A percentile compares a stretch with the other conserved stretches of the same genome.
These are phyloP conservation scores for Penstemon davidsonii DNA, from an alignment of 257 asterid genomes.

Conservation along the genomic window DNA sequence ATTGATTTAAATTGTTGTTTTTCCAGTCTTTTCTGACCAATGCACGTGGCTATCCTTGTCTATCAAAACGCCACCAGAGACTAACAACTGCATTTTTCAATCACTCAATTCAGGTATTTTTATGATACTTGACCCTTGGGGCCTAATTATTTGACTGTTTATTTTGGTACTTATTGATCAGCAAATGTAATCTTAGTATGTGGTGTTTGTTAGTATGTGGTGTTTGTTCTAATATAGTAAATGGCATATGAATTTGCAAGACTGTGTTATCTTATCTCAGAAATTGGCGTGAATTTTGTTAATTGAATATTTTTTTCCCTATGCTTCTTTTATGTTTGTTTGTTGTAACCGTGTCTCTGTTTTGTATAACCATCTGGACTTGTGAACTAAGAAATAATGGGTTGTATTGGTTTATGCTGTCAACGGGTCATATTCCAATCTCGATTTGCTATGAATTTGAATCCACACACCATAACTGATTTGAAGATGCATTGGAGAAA, in stretches of 20 bases:
- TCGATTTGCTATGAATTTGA: not conserved
- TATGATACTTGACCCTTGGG: not conserved
- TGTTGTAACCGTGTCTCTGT: not conserved
- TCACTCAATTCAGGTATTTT: constrained; percentile 83
- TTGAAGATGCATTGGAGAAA: no score
- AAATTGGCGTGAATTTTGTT: not conserved
- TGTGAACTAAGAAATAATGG: not conserved
- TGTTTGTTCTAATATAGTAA: no score
- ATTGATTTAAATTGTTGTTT: constrained; percentile 24
- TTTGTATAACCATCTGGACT: not conserved
- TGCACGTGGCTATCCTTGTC: constrained; percentile 82
- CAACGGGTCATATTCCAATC: not conserved
- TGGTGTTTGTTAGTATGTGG: no score
- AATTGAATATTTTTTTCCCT: not conserved
- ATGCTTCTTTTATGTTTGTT: not conserved
- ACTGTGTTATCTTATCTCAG: no score
- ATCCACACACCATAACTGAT: not conserved
- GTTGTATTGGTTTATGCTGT: not conserved
- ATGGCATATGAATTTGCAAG: no score
- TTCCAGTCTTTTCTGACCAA: constrained; percentile 86
- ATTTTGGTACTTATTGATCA: constrained; percentile 3
- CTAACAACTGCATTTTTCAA: constrained; percentile 61
- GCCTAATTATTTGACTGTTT: constrained; percentile 14
- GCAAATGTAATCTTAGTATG: no score
- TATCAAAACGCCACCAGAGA: constrained; percentile 86